phyloP scores from a whole-genome alignment of 495 filamentous ascomycete species.

The Aspergillus nanangensis region DNA sequence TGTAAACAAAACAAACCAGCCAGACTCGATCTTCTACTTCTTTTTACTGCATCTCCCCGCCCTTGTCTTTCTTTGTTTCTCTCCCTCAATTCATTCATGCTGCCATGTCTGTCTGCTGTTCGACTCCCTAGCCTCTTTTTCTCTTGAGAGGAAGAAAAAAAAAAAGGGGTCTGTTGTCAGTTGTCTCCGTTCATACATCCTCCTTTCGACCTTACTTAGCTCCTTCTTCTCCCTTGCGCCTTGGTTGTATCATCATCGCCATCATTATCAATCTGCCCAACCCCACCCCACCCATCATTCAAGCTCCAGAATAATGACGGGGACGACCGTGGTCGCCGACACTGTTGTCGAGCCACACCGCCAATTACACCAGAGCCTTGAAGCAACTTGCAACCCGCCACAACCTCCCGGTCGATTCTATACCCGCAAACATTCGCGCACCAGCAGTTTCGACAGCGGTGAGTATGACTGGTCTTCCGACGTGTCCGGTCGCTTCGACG shows the following conservation, averaged over 20 bases:
- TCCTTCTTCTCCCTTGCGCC: conserved; percentile 7
- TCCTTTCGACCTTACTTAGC: not conserved
- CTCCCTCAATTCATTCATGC: not conserved
- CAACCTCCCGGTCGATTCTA: not conserved
- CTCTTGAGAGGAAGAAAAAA: too few relatives aligned
- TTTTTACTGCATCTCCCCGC: not conserved
- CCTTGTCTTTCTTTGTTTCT: conserved; percentile 1
- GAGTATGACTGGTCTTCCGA: conserved; percentile 26
- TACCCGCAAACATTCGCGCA: conserved; percentile 31
- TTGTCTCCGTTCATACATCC: not conserved
- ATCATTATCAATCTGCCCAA: too few relatives aligned
- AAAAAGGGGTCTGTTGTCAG: too few relatives aligned
- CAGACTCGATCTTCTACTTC: not conserved
- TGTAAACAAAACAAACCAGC: conserved; percentile 5
- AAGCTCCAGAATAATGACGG: too few relatives aligned
- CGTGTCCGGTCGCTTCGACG: conserved; percentile 36
- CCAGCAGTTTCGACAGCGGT: conserved; percentile 13
- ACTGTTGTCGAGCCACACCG: conserved; percentile 14
- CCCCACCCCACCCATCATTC: too few relatives aligned
- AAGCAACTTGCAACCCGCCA: conserved; percentile 13
- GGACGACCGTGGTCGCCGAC: conserved; percentile 4
- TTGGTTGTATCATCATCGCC: not conserved
- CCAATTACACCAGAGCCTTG: conserved; percentile 20
- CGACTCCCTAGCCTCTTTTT: not conserved
- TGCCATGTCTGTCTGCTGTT: not conserved